Percentiles rank a stretch among this genome's conserved stretches.
phyloP scores from a whole-genome alignment of 257 asterid genomes.

The Nicotiana undulata region DNA sequence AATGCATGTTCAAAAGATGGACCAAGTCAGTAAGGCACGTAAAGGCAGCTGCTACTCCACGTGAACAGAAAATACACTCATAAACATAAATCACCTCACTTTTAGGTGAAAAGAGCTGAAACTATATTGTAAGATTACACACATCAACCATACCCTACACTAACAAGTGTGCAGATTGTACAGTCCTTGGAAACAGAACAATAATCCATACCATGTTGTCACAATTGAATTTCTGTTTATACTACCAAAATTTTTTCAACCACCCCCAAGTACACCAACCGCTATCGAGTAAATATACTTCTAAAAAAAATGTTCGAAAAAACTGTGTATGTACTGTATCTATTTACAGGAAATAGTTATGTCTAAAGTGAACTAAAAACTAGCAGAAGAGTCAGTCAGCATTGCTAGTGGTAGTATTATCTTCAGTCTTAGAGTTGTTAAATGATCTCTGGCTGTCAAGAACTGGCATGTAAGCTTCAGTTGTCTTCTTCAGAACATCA shows the following conservation, averaged over 20 bases:
- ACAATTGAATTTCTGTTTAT: not conserved
- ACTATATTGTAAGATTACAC: too few species aligned
- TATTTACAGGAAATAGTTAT: not conserved
- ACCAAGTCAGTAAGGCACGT: not conserved
- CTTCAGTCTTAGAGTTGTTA: conserved; percentile 25
- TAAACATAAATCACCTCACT: not conserved
- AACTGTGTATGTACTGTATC: not conserved
- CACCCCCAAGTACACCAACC: not conserved
- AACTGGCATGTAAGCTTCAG: conserved; percentile 36
- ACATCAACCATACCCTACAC: not conserved
- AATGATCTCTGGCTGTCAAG: conserved; percentile 41
- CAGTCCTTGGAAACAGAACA: not conserved
- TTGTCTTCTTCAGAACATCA: conserved; percentile 40
- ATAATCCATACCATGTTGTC: not conserved
- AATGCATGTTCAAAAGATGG: not conserved
- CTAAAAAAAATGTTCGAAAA: not conserved
- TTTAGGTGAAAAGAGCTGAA: not conserved
- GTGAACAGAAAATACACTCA: not conserved
- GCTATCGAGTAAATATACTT: not conserved
- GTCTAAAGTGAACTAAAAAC: not conserved
- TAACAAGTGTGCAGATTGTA: not conserved
- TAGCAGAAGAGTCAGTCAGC: not conserved
- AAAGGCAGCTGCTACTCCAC: not conserved
- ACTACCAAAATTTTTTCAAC: not conserved
- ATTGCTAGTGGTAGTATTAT: conserved; percentile 8